A percentile compares a stretch with the other conserved stretches of the same genome.
These are phyloP conservation scores for Trichoderma sp. DNA, from an alignment of 2,329 filamentous ascomycete genomes.

Conservation along the genomic window DNA sequence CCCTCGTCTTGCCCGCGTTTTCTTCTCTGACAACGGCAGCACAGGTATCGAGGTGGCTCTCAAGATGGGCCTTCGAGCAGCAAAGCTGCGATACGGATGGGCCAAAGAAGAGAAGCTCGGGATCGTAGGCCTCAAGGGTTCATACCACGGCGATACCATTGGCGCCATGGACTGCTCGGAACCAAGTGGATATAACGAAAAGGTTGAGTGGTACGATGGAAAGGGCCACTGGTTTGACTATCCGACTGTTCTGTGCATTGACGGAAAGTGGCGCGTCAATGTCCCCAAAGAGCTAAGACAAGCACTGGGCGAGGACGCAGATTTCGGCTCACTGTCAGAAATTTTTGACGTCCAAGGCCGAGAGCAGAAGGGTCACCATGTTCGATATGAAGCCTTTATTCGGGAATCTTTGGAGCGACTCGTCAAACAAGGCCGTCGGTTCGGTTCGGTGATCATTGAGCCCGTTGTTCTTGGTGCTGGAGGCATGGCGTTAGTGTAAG, in stretches of 20 bases:
- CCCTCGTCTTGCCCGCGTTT: conserved; percentile 67
- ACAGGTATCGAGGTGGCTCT: conserved; percentile 82
- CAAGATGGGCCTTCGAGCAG: conserved; percentile 79
- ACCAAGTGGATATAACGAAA: conserved; percentile 75
- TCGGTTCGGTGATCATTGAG: conserved; percentile 79
- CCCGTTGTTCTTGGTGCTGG: conserved; percentile 79
- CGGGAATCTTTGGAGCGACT: conserved; percentile 54
- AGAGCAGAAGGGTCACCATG: conserved; percentile 45
- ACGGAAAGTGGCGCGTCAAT: conserved; percentile 67
- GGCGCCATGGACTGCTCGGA: conserved; percentile 86
- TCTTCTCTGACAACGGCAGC: conserved; percentile 82
- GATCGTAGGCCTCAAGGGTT: conserved; percentile 74
- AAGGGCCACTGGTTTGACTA: conserved; percentile 81
- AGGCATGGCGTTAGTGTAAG: conserved; percentile 78
- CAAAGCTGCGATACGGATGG: conserved; percentile 68
- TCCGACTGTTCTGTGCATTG: conserved; percentile 66
- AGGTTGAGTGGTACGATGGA: conserved; percentile 83
- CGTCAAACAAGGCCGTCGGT: conserved; percentile 59
- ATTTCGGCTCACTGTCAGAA: conserved; percentile 52
- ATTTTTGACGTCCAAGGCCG: conserved; percentile 63
- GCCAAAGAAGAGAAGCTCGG: conserved; percentile 58
- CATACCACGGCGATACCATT: conserved; percentile 86
- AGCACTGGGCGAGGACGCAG: conserved; percentile 46
- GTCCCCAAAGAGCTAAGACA: conserved; percentile 52
- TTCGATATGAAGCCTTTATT: conserved; percentile 64